These are phyloP conservation scores for Carex arenaria DNA, from an alignment of 202 grass and related monocot genomes.

Conservation along the genomic window DNA sequence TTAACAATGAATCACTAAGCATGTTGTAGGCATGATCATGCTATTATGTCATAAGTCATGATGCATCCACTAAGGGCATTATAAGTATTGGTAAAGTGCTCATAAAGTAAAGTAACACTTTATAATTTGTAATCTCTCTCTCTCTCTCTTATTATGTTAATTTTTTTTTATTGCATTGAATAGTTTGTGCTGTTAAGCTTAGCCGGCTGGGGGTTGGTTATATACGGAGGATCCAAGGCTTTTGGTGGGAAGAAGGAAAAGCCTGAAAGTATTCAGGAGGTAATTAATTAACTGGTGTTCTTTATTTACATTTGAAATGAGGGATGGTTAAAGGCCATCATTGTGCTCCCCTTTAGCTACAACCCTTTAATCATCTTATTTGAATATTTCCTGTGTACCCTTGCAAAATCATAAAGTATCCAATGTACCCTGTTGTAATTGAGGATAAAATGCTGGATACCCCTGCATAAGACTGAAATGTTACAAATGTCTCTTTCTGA, in stretches of 20 bases:
- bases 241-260: conserved; percentile 58
- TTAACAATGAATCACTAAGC: not conserved
- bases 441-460: not conserved
- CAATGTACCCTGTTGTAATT: not conserved
- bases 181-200: conserved; percentile 86
- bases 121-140: not conserved
- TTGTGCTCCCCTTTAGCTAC: not conserved
- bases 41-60: conserved; percentile 10
- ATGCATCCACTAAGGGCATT: not conserved
- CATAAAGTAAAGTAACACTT: conserved; percentile 12
- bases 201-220: conserved; percentile 44
- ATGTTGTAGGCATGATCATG: conserved; percentile 18
- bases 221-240: conserved; percentile 48
- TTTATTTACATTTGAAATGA: not conserved
- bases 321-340: not conserved
- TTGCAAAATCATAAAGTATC: not conserved
- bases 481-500: not conserved
- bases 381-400: not conserved
- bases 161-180: conserved; percentile 18
- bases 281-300: not conserved
- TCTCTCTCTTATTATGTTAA: not conserved
- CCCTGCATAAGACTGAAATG: not conserved
- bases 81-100: conserved; percentile 7
- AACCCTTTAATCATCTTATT: not conserved
- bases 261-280: conserved; percentile 25